Evolutionary conservation across 1,139 yeast species (phyloP), one percentile per base, ranked within the genome.

Genomic region (Suhomyces taliae): DNA sequence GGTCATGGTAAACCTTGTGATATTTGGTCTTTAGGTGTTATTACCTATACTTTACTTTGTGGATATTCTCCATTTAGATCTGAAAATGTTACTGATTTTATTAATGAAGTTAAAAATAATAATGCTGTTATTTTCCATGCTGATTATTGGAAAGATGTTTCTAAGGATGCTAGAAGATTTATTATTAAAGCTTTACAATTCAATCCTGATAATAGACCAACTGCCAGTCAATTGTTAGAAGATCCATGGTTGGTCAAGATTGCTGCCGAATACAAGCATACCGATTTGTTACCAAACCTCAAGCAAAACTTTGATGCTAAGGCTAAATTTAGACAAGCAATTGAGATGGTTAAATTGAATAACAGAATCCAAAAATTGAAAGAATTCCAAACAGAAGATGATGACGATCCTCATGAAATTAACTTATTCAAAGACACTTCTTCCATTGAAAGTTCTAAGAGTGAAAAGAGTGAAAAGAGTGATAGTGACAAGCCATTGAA

Each of bases 51-150:
- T 0, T 72, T 91, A 45, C 76, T 93, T 44, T 90, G 95, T 59
- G 99, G 99, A 1, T 90, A 90, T 65, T 86, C 96, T 8, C 97
- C 98, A 4, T 90, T 91, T 68, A 73, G 91, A 43, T 83, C 96
- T 1, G 97, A 91, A 60, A 86, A 82, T 48, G 90, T 87, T 4
- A 80, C 78, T 46, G 96, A 88, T 53, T 91, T 91, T 61, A 69
- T 91, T 43, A 79, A 78, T 43, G 98, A 91, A 64, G 95, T 90
- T 43, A 69, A 74, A 52, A 68, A 77, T 53, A 82, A 85, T 53
- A 74, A 81, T 52, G 90, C 87, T 7, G 93, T 90, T 32, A 80
- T 85, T 2, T 93, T 93, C 72, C 96, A 90, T 63, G 83, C 83
- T 35, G 88, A 85, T 55, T 90, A 90, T 69, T 93, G 98, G 98